A percentile compares a stretch with the other conserved stretches of the same genome.
Conservation (phyloP, 345 rosid genomes). For the Pelargonium nanum region DNA sequence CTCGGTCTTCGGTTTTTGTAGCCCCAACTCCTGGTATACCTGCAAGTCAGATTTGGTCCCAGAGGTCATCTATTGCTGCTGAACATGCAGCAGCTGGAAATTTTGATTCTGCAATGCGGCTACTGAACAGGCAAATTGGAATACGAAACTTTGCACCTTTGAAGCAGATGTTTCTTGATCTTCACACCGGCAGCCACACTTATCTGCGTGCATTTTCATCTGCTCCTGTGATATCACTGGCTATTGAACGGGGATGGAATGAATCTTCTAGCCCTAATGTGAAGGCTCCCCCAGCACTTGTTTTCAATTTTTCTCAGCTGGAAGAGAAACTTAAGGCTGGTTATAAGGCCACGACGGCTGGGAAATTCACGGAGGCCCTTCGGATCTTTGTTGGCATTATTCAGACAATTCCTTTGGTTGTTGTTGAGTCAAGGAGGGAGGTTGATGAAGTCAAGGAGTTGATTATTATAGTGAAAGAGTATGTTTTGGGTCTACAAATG, state of each 20-base stretch:
- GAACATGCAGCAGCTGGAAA: constrained; percentile 90
- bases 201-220: constrained; percentile 73
- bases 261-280: constrained; percentile 76
- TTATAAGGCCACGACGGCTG: constrained; percentile 75
- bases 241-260: constrained; percentile 75
- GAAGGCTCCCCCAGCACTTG: constrained; percentile 74
- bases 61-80: constrained; percentile 80
- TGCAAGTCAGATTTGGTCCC: constrained; percentile 78
- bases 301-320: constrained; percentile 32
- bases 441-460: constrained; percentile 93
- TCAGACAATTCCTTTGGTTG: constrained; percentile 80
- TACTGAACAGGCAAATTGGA: constrained; percentile 87
- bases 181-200: constrained; percentile 67
- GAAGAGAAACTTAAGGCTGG: constrained; percentile 58
- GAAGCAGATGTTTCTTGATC: constrained; percentile 64
- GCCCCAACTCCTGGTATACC: constrained; percentile 89
- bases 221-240: constrained; percentile 64
- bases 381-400: constrained; percentile 63
- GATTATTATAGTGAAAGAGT: constrained; percentile 67
- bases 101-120: constrained; percentile 84
- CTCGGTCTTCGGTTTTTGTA: constrained; percentile 58
- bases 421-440: constrained; percentile 92
- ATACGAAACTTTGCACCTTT: constrained; percentile 65
- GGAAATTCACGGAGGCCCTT: constrained; percentile 73
- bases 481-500: constrained; percentile 74